Evolutionary conservation across 371 early-diverging fungal genomes (phyloP), one percentile per base, ranked within the genome.

Genomic region (Mortierella sp.): DNA sequence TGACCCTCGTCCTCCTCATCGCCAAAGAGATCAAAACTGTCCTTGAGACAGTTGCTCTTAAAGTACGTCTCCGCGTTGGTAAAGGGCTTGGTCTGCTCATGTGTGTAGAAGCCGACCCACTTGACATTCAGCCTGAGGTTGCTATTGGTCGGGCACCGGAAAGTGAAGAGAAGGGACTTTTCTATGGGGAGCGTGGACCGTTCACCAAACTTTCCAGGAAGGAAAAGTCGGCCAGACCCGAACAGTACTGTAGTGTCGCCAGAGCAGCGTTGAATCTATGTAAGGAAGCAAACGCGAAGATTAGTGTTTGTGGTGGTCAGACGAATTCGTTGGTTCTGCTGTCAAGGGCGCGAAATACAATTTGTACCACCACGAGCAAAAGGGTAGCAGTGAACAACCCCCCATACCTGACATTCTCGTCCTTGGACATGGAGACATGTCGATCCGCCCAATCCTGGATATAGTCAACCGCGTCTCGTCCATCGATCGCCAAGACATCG

Each of bases 251-350:
- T 13, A 67, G 82, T 10, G 69, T 61, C 4, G 44, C 78, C 24
- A 82, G 55, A n/a, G 78, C 78, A 13, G 64, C 72, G 46, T 82
- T 82, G 72, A 82, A 82, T 40, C 82, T 82, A 26, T 71, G n/a
- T 1, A 61, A 53, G 50, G 31, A 43, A 40, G 21, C 10, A n/a
- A 54, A 64, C 24, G 51, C 14, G 19, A 14, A n/a, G n/a, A 24
- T 28, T 11, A 5, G 14, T 55, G 5, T 5, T 5, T 53, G 34
- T 48, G 6, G 5, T 10, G 10, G n/a, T 31, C 11, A 54, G 46
- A 69, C 9, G 37, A 26, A n/a, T n/a, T n/a, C 24, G 46, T 26
- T 44, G 0, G 34, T 10, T 24, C 48, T 24, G 24, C 44, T 40
- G 4, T 40, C 6, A 40, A 6, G 4, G 2, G 43, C 6, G 43